Conservation (phyloP, 495 filamentous ascomycete species). For the Sordaria brevicollis region DNA sequence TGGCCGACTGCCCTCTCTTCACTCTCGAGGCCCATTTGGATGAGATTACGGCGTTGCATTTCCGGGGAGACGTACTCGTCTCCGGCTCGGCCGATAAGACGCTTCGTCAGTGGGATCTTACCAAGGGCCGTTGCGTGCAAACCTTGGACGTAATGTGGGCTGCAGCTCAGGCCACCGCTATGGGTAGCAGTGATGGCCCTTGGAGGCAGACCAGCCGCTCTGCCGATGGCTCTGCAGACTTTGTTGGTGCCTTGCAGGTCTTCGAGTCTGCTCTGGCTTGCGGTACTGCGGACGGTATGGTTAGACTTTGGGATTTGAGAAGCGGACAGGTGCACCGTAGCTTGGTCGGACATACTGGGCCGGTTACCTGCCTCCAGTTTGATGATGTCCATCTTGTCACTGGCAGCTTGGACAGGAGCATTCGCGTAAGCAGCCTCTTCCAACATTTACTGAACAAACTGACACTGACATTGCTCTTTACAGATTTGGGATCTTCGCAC, state of each 20-base stretch:
- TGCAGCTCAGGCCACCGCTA: slow-evolving; percentile 76
- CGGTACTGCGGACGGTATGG: slow-evolving; percentile 96
- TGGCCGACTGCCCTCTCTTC: slow-evolving; percentile 80
- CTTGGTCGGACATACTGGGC: slow-evolving; percentile 91
- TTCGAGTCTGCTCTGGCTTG: slow-evolving; percentile 98
- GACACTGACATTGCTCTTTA: neutral
- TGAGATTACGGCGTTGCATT: slow-evolving; percentile 89
- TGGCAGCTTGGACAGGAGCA: slow-evolving; percentile 85
- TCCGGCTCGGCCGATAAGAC: slow-evolving; percentile 98
- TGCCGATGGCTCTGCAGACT: slow-evolving; percentile 59
- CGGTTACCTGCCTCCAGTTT: slow-evolving; percentile 91
- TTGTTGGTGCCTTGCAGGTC: slow-evolving; percentile 90
- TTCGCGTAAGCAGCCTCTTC: slow-evolving; percentile 57
- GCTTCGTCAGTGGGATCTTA: slow-evolving; percentile 92
- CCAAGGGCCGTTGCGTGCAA: slow-evolving; percentile 91
- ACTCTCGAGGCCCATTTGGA: slow-evolving; percentile 84
- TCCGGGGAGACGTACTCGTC: slow-evolving; percentile 77
- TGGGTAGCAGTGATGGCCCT: slow-evolving; percentile 41
- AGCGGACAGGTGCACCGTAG: slow-evolving; percentile 95
- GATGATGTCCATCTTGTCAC: slow-evolving; percentile 94
- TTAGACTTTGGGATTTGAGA: slow-evolving; percentile 91
- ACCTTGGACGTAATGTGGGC: slow-evolving; percentile 99
- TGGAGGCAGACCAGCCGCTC: slow-evolving; percentile 50
- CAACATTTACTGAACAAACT: neutral
- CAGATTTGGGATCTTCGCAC: slow-evolving; percentile 99